Conservation (phyloP, 2,329 filamentous ascomycete genomes). For the Aspergillus melleus region DNA sequence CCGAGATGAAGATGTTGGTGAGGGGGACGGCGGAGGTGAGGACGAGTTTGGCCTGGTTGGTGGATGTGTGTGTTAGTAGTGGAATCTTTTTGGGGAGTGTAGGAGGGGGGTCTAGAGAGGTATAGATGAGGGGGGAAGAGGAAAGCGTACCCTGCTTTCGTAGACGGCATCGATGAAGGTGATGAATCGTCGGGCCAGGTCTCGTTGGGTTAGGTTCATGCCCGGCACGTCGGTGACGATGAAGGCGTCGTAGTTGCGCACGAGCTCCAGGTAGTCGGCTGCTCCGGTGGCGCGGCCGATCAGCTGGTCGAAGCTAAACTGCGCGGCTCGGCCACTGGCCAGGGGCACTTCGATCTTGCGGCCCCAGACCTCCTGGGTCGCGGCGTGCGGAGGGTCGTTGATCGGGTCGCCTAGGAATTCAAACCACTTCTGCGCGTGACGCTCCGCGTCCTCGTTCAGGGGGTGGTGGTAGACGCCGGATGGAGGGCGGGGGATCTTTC, state of each 20-base stretch:
- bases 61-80: not conserved
- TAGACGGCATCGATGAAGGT: conserved; percentile 98
- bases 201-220: conserved; percentile 83
- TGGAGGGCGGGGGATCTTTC: conserved; percentile 89
- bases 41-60: conserved; percentile 79
- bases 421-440: conserved; percentile 94
- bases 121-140: not conserved
- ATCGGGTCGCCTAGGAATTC: conserved; percentile 85
- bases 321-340: conserved; percentile 83
- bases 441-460: conserved; percentile 72
- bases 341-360: conserved; percentile 82
- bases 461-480: conserved; percentile 93
- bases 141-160: conserved; percentile 59
- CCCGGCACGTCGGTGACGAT: conserved; percentile 87
- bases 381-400: conserved; percentile 70
- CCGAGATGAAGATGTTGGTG: conserved; percentile 79
- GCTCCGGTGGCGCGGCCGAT: conserved; percentile 87
- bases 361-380: conserved; percentile 87
- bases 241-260: conserved; percentile 86
- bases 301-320: conserved; percentile 90
- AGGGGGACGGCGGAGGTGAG: conserved; percentile 86
- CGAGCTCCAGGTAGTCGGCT: conserved; percentile 91
- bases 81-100: too few species aligned
- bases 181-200: conserved; percentile 89
- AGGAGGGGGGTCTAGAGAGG: not conserved